Evolutionary conservation across 2,329 filamentous ascomycete genomes (phyloP).

Genomic region (Fusarium goolgardi): DNA sequence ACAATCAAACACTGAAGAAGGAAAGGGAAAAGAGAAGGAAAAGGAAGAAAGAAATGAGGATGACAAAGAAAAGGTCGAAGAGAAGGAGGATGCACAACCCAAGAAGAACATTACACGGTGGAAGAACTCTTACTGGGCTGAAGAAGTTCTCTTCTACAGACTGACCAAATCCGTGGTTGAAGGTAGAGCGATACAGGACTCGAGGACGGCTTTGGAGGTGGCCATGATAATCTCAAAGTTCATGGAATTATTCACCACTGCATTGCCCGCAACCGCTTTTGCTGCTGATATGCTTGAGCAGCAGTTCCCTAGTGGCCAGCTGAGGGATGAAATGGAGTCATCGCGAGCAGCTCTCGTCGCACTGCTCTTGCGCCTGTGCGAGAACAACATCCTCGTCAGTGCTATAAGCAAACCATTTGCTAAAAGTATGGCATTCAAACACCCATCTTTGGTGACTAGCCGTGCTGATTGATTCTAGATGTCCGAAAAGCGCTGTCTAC

Average conservation of each 20-base stretch:
- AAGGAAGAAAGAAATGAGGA: slow-evolving; percentile 24
- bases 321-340: slow-evolving; percentile 68
- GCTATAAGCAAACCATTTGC: slow-evolving; percentile 64
- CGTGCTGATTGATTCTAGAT: slow-evolving; percentile 49
- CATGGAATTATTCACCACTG: slow-evolving; percentile 68
- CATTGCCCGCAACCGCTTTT: slow-evolving; percentile 58
- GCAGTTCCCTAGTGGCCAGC: slow-evolving; percentile 57
- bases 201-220: slow-evolving; percentile 62
- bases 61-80: slow-evolving; percentile 41
- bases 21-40: slow-evolving; percentile 26
- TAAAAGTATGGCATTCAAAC: slow-evolving; percentile 58
- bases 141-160: slow-evolving; percentile 93
- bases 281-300: slow-evolving; percentile 61
- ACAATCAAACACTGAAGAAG: slow-evolving; percentile 1
- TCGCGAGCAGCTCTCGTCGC: slow-evolving; percentile 73
- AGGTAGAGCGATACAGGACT: slow-evolving; percentile 60
- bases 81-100: slow-evolving; percentile 35
- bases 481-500: slow-evolving; percentile 62
- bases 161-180: slow-evolving; percentile 86
- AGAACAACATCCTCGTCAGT: slow-evolving; percentile 67
- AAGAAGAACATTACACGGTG: slow-evolving; percentile 55
- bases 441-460: not conserved
- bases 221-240: slow-evolving; percentile 65
- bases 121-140: slow-evolving; percentile 70
- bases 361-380: slow-evolving; percentile 70